Percentiles rank a stretch among this genome's conserved stretches.
Evolutionary conservation across 495 filamentous ascomycete genomes (phyloP).

Genomic region (Penicillium bovifimosum): DNA sequence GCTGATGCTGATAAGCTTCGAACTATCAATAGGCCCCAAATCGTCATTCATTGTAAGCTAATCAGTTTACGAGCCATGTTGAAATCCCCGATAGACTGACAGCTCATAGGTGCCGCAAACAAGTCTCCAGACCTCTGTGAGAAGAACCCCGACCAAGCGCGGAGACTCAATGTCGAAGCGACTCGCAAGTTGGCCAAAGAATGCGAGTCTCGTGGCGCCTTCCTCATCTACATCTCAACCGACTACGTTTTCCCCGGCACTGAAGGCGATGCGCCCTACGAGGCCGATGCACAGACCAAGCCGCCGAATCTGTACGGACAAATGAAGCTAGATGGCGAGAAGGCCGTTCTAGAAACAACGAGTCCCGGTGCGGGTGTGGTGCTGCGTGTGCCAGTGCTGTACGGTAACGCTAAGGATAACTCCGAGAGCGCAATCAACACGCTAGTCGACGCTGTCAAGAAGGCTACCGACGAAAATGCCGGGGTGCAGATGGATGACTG

Average conservation of each 20-base stretch:
- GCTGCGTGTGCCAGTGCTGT: conserved; percentile 82
- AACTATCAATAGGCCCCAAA: conserved; percentile 56
- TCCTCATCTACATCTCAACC: conserved; percentile 89
- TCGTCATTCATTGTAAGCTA: conserved; percentile 74
- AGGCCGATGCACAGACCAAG: conserved; percentile 52
- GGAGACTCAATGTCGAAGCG: conserved; percentile 69
- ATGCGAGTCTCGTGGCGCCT: conserved; percentile 54
- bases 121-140: conserved; percentile 83
- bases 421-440: conserved; percentile 80
- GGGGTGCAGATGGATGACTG: conserved; percentile 83
- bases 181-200: conserved; percentile 60
- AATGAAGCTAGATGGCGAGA: conserved; percentile 81
- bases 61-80: background rate
- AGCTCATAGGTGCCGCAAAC: conserved; percentile 70
- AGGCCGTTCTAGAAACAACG: conserved; percentile 60
- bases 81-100: background rate
- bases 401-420: conserved; percentile 56
- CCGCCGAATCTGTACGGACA: conserved; percentile 86
- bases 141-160: conserved; percentile 68
- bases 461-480: conserved; percentile 54
- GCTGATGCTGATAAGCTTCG: conserved; percentile 8
- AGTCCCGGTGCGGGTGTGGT: conserved; percentile 56
- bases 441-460: conserved; percentile 67
- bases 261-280: conserved; percentile 83
- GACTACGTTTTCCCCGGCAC: conserved; percentile 88